Evolutionary conservation across 495 filamentous ascomycete genomes (phyloP).

Genomic region (Aspergillus leporis): DNA sequence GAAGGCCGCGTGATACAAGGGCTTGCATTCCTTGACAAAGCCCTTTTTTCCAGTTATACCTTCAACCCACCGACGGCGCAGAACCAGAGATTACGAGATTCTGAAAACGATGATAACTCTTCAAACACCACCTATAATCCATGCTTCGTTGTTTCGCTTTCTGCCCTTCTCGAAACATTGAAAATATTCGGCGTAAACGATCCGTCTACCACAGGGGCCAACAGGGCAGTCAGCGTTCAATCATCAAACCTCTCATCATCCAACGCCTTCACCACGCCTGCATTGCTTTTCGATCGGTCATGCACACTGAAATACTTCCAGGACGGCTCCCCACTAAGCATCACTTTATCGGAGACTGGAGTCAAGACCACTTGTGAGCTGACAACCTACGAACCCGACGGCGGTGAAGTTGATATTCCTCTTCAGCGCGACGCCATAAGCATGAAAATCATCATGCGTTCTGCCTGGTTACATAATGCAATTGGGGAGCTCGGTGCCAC

Average conservation of each 20-base stretch:
- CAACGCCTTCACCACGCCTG: conserved; percentile 73
- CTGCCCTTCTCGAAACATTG: conserved; percentile 87
- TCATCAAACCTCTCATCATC: conserved; percentile 44
- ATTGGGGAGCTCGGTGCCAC: conserved; percentile 79
- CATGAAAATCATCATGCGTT: conserved; percentile 94
- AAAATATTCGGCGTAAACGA: conserved; percentile 90
- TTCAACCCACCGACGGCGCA: conserved; percentile 51
- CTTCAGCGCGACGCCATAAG: conserved; percentile 74
- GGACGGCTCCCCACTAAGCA: conserved; percentile 71
- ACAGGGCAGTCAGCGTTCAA: conserved; percentile 47
- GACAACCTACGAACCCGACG: conserved; percentile 78
- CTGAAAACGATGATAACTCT: conserved; percentile 36
- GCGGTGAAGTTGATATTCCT: conserved; percentile 71
- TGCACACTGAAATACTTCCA: conserved; percentile 77
- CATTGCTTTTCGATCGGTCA: conserved; percentile 74
- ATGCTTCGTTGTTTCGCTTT: conserved; percentile 80
- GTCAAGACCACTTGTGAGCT: conserved; percentile 90
- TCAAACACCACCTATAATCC: conserved; percentile 35
- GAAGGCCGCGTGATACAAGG: conserved; percentile 85
- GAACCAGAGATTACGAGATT: conserved; percentile 31
- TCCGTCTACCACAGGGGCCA: conserved; percentile 49
- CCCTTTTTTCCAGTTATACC: conserved; percentile 81
- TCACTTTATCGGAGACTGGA: conserved; percentile 80
- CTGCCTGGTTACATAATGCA: conserved; percentile 80
- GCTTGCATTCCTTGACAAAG: conserved; percentile 78